Conservation (phyloP, 345 rosid species). For the Lepidium aucheri region DNA sequence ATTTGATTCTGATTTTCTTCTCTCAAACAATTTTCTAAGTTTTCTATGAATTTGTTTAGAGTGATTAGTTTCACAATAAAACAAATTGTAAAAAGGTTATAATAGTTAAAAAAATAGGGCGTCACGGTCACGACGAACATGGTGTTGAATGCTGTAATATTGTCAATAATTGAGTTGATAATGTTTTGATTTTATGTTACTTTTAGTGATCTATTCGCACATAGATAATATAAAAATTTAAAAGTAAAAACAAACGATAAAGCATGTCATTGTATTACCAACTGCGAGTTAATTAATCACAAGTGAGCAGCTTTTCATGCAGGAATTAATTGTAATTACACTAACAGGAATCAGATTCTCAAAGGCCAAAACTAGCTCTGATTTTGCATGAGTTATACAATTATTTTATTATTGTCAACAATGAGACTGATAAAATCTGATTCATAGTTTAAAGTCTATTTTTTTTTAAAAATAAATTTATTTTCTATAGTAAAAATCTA, state of each 20-base stretch:
- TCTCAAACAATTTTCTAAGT: neutral
- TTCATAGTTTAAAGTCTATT: too few species aligned
- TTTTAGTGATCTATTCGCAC: neutral
- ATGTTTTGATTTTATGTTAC: neutral
- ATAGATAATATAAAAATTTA: neutral
- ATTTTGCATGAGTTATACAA: neutral
- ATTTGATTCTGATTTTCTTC: neutral
- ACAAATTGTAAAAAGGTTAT: neutral
- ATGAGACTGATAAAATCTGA: too few species aligned
- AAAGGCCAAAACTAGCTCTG: neutral
- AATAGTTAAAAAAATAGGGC: neutral
- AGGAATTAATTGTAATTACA: neutral
- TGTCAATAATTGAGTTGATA: constrained; percentile 12
- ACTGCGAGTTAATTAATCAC: neutral
- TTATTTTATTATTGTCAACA: too few species aligned
- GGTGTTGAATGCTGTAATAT: constrained; percentile 16
- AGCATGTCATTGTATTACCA: neutral
- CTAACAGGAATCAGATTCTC: neutral
- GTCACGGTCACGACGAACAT: constrained; percentile 17
- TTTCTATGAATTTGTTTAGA: neutral
- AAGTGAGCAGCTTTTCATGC: neutral
- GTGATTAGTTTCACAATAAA: neutral
- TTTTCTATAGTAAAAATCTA: too few species aligned
- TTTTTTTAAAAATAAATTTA: too few species aligned
- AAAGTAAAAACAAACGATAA: neutral